Percentiles rank a stretch among this genome's conserved stretches.
These are phyloP conservation scores for Penicillium hordei DNA, from an alignment of 2,329 filamentous ascomycete genomes.

Conservation along the genomic window DNA sequence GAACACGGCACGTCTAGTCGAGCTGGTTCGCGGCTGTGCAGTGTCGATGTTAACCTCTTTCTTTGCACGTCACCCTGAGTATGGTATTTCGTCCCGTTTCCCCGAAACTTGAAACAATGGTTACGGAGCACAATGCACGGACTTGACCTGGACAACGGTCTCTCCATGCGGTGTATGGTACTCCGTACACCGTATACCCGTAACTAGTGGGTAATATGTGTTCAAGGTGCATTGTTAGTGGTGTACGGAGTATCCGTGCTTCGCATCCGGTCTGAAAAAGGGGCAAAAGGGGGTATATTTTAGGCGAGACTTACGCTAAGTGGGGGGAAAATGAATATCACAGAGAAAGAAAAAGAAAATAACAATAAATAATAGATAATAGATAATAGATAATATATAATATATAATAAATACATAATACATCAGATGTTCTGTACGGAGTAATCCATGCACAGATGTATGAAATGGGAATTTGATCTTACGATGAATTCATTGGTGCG, in stretches of 20 bases:
- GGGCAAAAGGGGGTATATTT: slow-evolving; percentile 8
- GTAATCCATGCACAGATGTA: not conserved
- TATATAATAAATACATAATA: no score
- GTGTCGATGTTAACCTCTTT: not conserved
- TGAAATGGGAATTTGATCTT: not conserved
- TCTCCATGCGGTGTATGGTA: not conserved
- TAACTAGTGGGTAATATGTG: not conserved
- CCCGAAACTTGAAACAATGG: slow-evolving; percentile 2
- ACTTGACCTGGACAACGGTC: not conserved
- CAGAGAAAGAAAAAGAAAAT: not conserved
- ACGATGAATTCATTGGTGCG: slow-evolving; percentile 5
- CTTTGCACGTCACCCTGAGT: not conserved
- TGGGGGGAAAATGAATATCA: not conserved
- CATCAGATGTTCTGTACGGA: no score
- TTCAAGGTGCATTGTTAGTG: slow-evolving; percentile 1
- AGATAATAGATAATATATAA: no score
- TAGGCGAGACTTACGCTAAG: not conserved
- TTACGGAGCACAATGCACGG: not conserved
- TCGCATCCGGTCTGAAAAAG: slow-evolving; percentile 12
- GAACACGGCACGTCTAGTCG: not conserved
- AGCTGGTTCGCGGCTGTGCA: not conserved
- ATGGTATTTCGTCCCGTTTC: not conserved
- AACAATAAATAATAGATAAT: not conserved
- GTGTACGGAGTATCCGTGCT: slow-evolving; percentile 8
- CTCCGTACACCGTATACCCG: not conserved